Percentiles rank a stretch among this genome's conserved stretches.
These are phyloP conservation scores for Ulmus americana DNA, from an alignment of 331 rosid genomes.

Conservation along the genomic window DNA sequence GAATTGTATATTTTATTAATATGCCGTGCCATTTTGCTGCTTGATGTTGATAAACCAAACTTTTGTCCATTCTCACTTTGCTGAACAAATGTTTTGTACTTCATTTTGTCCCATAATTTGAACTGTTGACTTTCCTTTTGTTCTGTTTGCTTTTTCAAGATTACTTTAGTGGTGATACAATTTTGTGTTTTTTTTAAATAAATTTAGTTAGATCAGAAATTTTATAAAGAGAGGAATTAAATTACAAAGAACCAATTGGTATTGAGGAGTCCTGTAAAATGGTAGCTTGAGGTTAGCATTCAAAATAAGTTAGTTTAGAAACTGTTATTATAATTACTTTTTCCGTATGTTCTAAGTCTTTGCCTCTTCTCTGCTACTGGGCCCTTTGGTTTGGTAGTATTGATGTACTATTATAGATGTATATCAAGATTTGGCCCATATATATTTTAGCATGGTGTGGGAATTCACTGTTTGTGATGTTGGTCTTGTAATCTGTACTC, in stretches of 20 bases:
- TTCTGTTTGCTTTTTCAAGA: not conserved
- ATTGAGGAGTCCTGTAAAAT: not conserved
- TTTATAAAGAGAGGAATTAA: too few species aligned
- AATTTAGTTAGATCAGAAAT: not conserved
- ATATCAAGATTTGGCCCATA: too few species aligned
- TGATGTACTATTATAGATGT: too few species aligned
- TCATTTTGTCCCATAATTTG: not conserved
- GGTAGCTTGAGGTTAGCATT: not conserved
- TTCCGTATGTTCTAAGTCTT: not conserved
- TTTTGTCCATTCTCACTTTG: not conserved
- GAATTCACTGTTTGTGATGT: too few species aligned
- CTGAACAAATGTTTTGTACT: not conserved
- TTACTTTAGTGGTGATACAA: not conserved
- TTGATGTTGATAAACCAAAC: not conserved
- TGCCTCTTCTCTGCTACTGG: not conserved
- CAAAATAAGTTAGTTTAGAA: not conserved
- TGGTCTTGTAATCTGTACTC: too few species aligned
- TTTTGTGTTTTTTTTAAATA: not conserved
- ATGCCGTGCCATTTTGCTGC: not conserved
- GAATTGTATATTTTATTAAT: not conserved
- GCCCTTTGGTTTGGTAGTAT: not conserved
- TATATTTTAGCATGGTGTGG: too few species aligned
- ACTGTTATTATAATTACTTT: not conserved
- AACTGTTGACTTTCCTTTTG: not conserved
- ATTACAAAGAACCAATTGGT: too few species aligned